phyloP scores from a whole-genome alignment of 345 rosid genomes.

The Noccaea caerulescens region DNA sequence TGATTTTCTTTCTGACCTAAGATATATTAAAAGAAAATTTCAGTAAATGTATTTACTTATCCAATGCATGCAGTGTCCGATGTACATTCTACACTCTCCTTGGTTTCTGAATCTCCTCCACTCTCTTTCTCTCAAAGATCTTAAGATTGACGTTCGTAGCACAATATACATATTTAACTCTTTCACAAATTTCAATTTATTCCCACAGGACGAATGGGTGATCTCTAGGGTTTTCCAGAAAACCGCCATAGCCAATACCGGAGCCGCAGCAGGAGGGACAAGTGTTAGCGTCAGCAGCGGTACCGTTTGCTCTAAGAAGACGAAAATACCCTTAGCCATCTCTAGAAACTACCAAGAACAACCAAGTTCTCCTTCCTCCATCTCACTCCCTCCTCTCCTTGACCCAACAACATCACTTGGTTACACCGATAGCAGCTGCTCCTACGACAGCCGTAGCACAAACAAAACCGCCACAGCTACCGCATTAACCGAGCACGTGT shows the following conservation, averaged over 20 bases:
- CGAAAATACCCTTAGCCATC: slow-evolving; percentile 42
- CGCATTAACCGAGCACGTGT: slow-evolving; percentile 85
- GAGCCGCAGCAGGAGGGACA: slow-evolving; percentile 22
- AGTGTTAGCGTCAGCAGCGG: slow-evolving; percentile 28
- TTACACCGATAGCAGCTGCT: slow-evolving; percentile 59
- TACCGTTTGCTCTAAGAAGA: slow-evolving; percentile 50
- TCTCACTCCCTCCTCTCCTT: slow-evolving; percentile 81
- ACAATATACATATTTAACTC: background rate
- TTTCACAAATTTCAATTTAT: background rate
- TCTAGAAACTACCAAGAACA: slow-evolving; percentile 50
- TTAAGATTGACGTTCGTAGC: slow-evolving; percentile 8
- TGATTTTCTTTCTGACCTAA: slow-evolving; percentile 34
- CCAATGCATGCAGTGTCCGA: background rate
- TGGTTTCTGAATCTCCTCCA: slow-evolving; percentile 1
- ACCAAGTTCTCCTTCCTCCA: slow-evolving; percentile 73
- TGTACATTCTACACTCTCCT: slow-evolving; percentile 27
- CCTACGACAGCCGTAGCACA: slow-evolving; percentile 68
- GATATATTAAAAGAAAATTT: slow-evolving; percentile 20
- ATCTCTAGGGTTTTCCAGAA: slow-evolving; percentile 90
- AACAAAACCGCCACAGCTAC: slow-evolving; percentile 55
- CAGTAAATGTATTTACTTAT: background rate
- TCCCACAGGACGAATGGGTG: slow-evolving; percentile 89
- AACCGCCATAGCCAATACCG: slow-evolving; percentile 49
- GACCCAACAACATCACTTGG: slow-evolving; percentile 49
- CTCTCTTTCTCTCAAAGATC: slow-evolving; percentile 21